Evolutionary conservation across 2,329 filamentous ascomycete genomes (phyloP).

Genomic region (Lizonia empirigonia): DNA sequence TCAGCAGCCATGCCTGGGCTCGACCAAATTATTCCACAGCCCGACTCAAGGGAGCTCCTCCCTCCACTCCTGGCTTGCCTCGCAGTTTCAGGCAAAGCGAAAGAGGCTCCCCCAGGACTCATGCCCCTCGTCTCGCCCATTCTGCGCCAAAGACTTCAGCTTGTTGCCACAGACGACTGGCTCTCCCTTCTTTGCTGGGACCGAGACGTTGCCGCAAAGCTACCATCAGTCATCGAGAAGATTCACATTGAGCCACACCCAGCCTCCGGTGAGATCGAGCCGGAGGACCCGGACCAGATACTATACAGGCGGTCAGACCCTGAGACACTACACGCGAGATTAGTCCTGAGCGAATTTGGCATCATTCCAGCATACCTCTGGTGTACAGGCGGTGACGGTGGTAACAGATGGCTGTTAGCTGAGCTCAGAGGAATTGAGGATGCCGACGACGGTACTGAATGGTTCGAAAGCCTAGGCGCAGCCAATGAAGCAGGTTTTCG

Average conservation of each 20-base stretch:
- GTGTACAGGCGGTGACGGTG: constrained; percentile 68
- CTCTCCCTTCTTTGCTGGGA: constrained; percentile 75
- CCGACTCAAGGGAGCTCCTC: constrained; percentile 62
- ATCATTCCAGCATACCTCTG: constrained; percentile 71
- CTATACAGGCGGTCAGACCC: constrained; percentile 72
- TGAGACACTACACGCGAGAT: constrained; percentile 74
- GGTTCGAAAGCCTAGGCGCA: constrained; percentile 63
- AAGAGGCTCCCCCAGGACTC: constrained; percentile 64
- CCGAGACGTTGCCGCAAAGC: constrained; percentile 59
- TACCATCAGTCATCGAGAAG: constrained; percentile 66
- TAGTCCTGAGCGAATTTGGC: constrained; percentile 65
- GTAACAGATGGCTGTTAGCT: constrained; percentile 72
- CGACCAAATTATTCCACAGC: constrained; percentile 58
- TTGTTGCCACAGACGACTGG: constrained; percentile 72
- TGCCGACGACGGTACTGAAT: constrained; percentile 61
- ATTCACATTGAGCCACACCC: constrained; percentile 78
- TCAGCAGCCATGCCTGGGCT: constrained; percentile 52
- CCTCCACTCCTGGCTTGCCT: constrained; percentile 68
- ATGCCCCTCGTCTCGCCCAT: constrained; percentile 67
- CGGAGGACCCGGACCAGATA: constrained; percentile 68
- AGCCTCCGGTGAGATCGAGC: constrained; percentile 77
- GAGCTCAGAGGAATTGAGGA: constrained; percentile 68
- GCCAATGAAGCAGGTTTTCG: constrained; percentile 61
- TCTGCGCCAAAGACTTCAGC: constrained; percentile 65
- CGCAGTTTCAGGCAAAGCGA: constrained; percentile 64